Percentiles rank a stretch among this genome's conserved stretches.
These are phyloP conservation scores for Pleurozium schreberi DNA, from an alignment of 225 moss, liverwort and hornwort genomes.

Conservation along the genomic window DNA sequence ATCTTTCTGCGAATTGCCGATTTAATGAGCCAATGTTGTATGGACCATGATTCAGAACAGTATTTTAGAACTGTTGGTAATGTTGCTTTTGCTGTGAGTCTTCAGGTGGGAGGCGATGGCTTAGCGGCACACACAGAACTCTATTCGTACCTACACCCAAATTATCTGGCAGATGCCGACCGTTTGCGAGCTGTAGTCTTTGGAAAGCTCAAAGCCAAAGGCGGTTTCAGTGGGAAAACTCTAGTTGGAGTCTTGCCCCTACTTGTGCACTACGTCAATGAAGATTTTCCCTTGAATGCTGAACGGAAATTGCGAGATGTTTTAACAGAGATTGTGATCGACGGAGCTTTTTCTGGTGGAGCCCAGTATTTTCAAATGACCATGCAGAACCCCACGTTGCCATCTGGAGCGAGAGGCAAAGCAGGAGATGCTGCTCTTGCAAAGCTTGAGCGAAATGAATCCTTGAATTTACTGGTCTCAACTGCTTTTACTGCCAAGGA, in stretches of 20 bases:
- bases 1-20: neutral
- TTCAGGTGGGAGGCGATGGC: slow-evolving; percentile 75
- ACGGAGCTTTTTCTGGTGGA: slow-evolving; percentile 89
- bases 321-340: slow-evolving; percentile 73
- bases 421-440: slow-evolving; percentile 56
- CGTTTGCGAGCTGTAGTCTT: slow-evolving; percentile 44
- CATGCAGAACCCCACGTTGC: slow-evolving; percentile 62
- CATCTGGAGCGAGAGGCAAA: slow-evolving; percentile 47
- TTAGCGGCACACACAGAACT: slow-evolving; percentile 69
- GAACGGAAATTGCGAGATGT: slow-evolving; percentile 88
- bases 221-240: slow-evolving; percentile 60
- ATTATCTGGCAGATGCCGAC: slow-evolving; percentile 64
- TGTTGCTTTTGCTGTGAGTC: neutral
- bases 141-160: slow-evolving; percentile 70
- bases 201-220: slow-evolving; percentile 70
- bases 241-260: slow-evolving; percentile 73
- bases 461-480: slow-evolving; percentile 51
- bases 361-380: slow-evolving; percentile 89
- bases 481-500: slow-evolving; percentile 69
- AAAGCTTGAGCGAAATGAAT: slow-evolving; percentile 41
- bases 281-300: slow-evolving; percentile 86
- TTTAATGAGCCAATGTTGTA: neutral
- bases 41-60: neutral
- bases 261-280: slow-evolving; percentile 86
- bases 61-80: neutral